These are phyloP conservation scores for Termitomyces sp. DNA, from an alignment of 768 basidiomycete species.

Conservation along the genomic window DNA sequence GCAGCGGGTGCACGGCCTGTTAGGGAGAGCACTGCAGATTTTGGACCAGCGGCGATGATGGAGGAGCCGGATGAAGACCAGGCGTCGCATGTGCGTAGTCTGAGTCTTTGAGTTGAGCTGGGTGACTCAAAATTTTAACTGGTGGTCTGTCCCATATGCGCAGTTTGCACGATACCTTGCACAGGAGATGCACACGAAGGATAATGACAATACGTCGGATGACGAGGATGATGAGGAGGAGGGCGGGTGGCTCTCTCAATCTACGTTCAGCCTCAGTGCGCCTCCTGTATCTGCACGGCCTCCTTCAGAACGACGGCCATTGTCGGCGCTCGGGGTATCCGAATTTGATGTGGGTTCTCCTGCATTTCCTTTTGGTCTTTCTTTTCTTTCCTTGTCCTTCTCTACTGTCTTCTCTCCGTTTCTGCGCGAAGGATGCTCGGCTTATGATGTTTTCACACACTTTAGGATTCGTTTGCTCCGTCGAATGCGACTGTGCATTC, in stretches of 20 bases:
- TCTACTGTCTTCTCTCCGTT: background rate
- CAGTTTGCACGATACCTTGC: conserved; percentile 81
- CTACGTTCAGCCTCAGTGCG: conserved; percentile 56
- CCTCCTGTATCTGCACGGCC: conserved; percentile 44
- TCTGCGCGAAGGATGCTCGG: background rate
- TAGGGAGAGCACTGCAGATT: conserved; percentile 57
- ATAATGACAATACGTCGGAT: conserved; percentile 49
- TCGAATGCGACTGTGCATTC: conserved; percentile 24
- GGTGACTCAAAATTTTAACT: background rate
- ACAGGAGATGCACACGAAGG: conserved; percentile 63
- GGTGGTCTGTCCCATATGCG: conserved; percentile 3
- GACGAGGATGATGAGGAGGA: conserved; percentile 76
- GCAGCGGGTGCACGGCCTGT: conserved; percentile 34
- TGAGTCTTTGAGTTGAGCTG: background rate
- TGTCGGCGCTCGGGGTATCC: conserved; percentile 24
- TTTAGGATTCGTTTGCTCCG: conserved; percentile 52
- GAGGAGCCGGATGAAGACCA: conserved; percentile 43
- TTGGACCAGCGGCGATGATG: conserved; percentile 47
- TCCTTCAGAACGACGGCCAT: conserved; percentile 37
- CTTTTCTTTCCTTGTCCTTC: background rate
- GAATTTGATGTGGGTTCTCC: conserved; percentile 50
- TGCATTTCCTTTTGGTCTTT: background rate
- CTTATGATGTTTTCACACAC: background rate
- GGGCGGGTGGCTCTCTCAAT: conserved; percentile 76
- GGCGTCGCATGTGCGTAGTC: conserved; percentile 36